Conservation (phyloP, 2,329 filamentous ascomycete genomes). For the Ascochyta koolunga region DNA sequence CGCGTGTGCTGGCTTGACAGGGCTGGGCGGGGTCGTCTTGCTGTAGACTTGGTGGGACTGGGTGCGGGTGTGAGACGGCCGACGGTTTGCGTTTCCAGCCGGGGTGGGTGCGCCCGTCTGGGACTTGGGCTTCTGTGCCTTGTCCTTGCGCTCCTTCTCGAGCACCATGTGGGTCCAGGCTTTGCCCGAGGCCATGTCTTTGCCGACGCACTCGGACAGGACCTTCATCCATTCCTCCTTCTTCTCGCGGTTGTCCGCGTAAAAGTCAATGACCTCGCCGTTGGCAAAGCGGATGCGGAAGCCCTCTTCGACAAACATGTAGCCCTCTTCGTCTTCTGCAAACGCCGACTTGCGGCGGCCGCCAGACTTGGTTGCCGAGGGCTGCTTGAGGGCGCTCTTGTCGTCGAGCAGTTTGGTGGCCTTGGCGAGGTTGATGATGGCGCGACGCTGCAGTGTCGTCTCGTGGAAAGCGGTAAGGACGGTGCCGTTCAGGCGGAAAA, state of each 20-base stretch:
- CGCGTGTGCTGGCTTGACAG: slow-evolving; percentile 38
- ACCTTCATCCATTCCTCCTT: slow-evolving; percentile 97
- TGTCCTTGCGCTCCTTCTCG: slow-evolving; percentile 50
- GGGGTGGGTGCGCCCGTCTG: slow-evolving; percentile 29
- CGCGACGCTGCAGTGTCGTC: slow-evolving; percentile 90
- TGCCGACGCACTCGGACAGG: slow-evolving; percentile 72
- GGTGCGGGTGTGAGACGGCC: slow-evolving; percentile 36
- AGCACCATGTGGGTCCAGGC: slow-evolving; percentile 69
- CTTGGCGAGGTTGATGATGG: slow-evolving; percentile 95
- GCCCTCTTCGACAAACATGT: slow-evolving; percentile 99
- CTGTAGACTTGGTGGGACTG: slow-evolving; percentile 39
- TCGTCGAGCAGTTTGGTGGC: slow-evolving; percentile 94
- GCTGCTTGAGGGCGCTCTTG: slow-evolving; percentile 79
- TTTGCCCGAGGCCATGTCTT: slow-evolving; percentile 57
- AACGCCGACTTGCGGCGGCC: slow-evolving; percentile 91
- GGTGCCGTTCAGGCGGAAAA: slow-evolving; percentile 90
- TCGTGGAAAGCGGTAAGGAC: slow-evolving; percentile 97
- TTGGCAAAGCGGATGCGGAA: slow-evolving; percentile 99
- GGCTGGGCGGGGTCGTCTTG: slow-evolving; percentile 38
- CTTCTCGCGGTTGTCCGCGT: slow-evolving; percentile 83
- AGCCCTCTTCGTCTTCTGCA: slow-evolving; percentile 97
- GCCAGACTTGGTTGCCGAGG: slow-evolving; percentile 74
- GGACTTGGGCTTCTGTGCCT: slow-evolving; percentile 25
- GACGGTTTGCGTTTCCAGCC: slow-evolving; percentile 19
- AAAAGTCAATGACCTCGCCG: slow-evolving; percentile 97